These are phyloP conservation scores for Cylindrodendrum hubeiense DNA, from an alignment of 2,329 filamentous ascomycete species.

Conservation along the genomic window DNA sequence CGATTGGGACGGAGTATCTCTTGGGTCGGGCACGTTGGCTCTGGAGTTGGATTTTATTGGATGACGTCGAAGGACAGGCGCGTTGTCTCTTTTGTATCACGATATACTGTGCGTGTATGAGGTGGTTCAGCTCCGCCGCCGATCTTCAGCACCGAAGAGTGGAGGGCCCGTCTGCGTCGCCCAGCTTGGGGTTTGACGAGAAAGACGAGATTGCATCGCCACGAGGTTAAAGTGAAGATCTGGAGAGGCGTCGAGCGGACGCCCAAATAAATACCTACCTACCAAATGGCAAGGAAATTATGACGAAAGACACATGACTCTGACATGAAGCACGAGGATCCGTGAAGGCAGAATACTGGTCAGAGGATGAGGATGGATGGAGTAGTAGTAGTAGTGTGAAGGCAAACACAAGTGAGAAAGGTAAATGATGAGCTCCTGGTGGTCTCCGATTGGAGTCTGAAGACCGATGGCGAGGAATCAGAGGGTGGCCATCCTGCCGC, in stretches of 20 bases:
- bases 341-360: not conserved
- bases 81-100: constrained; percentile 63
- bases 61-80: constrained; percentile 50
- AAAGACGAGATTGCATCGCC: constrained; percentile 60
- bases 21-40: constrained; percentile 47
- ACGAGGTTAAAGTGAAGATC: constrained; percentile 80
- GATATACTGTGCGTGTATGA: constrained; percentile 58
- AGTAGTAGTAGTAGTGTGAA: not conserved
- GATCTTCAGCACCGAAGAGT: constrained; percentile 77
- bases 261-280: constrained; percentile 54
- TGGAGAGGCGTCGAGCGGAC: constrained; percentile 74
- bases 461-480: not conserved
- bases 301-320: constrained; percentile 21
- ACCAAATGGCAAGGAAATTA: constrained; percentile 47
- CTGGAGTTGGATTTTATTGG: constrained; percentile 49
- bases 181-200: constrained; percentile 34
- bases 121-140: constrained; percentile 73
- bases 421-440: not conserved
- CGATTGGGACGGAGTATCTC: constrained; percentile 34
- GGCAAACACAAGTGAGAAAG: not conserved
- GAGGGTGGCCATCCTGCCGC: not conserved
- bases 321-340: constrained; percentile 6
- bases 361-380: not conserved
- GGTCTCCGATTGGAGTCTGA: not conserved
- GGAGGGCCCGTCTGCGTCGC: constrained; percentile 57